Base-by-base conservation (phyloP, 208 protist species). In the Acanthamoeba royreba region DNA sequence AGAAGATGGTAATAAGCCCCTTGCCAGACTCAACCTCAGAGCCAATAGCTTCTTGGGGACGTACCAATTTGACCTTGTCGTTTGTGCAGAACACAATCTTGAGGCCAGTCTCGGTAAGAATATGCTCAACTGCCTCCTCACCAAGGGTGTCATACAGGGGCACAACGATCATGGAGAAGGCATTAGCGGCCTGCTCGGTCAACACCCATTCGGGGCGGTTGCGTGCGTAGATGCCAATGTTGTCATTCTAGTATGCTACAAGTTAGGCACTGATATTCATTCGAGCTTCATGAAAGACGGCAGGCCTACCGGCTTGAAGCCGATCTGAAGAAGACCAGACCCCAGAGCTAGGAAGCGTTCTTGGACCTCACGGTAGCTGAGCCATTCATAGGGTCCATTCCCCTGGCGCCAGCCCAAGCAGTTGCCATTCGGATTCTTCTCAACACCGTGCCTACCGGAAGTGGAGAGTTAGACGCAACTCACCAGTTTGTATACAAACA, bases 61-160 rank as follows among this genome's bases (percentile, higher is more conserved):
- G 85, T 63, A 94, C 91, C 45, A 69, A 83, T 9, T 95, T 61
- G 53, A 96, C 52, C 58, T 96, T 94, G 46, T 95, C 93, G 43
- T 38, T 83, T 35, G 91, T 91, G 47, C 81, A 92, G 28, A 96
- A 42, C 46, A 95, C 46, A 11, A 94, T 52, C 17, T 31, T 40
- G 22, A 97, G 52, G 19, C 96, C 93, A 28, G 95, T 55, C 42
- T 97, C 95, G 25, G 88, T 74, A 35, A 96, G 19, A 49, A 97
- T 97, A 83, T 92, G 96, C 40, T 92, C 58, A 43, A 97, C 91
- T 33, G 95, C 95, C 35, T 93, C 85, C 9, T 93, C 79, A 89
- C 97, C 97, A 7, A 97, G 85, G 25, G 96, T 97, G 42, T 96
- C 96, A 83, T 97, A 97, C 33, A 97, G 88, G n/a, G 95, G 79